A percentile compares a stretch with the other conserved stretches of the same genome.
Evolutionary conservation across 2,329 filamentous ascomycete species (phyloP).

Genomic region (Myriosclerotinia duriaeana): DNA sequence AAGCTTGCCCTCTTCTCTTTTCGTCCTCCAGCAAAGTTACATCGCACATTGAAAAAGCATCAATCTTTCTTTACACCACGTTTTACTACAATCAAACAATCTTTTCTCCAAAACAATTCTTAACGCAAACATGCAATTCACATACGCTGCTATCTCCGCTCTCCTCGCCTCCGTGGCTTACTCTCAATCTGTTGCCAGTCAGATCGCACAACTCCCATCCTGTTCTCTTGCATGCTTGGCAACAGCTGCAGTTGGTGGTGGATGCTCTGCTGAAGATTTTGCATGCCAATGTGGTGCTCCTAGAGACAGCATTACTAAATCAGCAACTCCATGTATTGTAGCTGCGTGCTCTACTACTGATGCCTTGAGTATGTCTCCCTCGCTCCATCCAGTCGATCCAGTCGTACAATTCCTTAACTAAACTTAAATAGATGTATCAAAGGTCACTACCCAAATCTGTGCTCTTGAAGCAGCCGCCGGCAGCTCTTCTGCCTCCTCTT

Average conservation of each 20-base stretch:
- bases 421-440: background rate
- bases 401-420: background rate
- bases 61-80: background rate
- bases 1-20: background rate
- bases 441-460: constrained; percentile 13
- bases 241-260: constrained; percentile 26
- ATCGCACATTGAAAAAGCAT: background rate
- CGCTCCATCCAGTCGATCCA: background rate
- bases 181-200: constrained; percentile 29
- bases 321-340: constrained; percentile 33
- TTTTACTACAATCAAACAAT: background rate
- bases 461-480: background rate
- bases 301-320: constrained; percentile 27
- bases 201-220: constrained; percentile 30
- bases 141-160: constrained; percentile 23
- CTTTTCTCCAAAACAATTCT: background rate
- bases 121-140: constrained; percentile 30
- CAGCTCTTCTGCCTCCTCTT: background rate
- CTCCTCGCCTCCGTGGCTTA: constrained; percentile 28
- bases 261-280: constrained; percentile 31
- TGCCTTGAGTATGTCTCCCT: constrained; percentile 32
- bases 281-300: constrained; percentile 33
- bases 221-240: constrained; percentile 33
- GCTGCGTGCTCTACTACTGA: constrained; percentile 29
- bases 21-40: background rate